phyloP scores from a whole-genome alignment of 371 early-diverging fungal species.

The Smittium culicis region DNA sequence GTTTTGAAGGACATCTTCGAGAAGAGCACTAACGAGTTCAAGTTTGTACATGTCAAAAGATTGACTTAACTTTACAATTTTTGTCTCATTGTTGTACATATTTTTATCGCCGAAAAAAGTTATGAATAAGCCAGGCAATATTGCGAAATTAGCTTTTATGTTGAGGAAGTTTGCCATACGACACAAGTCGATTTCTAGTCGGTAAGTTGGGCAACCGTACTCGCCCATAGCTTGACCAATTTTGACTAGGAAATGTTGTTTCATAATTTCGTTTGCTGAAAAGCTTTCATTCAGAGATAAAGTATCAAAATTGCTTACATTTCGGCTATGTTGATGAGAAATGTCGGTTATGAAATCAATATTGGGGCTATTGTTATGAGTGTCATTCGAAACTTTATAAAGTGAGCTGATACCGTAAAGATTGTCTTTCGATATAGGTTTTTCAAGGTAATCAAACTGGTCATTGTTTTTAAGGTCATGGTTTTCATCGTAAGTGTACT shows the following conservation, averaged over 20 bases:
- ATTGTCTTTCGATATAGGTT: not conserved
- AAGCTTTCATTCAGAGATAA: not conserved
- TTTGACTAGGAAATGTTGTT: constrained; percentile 2
- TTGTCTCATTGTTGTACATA: not conserved
- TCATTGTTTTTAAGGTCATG: not conserved
- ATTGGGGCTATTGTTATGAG: too few relatives aligned
- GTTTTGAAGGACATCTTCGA: constrained; percentile 31
- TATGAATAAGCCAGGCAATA: constrained; percentile 55
- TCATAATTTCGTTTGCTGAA: not conserved
- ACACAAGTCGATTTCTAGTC: constrained; percentile 9
- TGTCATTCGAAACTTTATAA: too few relatives aligned
- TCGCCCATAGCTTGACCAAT: not conserved
- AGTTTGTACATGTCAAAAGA: constrained; percentile 5
- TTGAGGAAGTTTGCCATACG: constrained; percentile 34
- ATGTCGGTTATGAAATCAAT: too few relatives aligned
- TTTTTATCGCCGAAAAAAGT: constrained; percentile 52
- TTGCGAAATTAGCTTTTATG: constrained; percentile 49
- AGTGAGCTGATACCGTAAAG: not conserved
- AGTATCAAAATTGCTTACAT: not conserved
- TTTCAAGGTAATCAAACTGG: too few relatives aligned
- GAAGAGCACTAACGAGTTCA: constrained; percentile 1
- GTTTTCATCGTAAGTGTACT: not conserved
- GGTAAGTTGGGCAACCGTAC: constrained; percentile 9
- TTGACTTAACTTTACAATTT: not conserved
- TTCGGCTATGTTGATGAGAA: too few relatives aligned